Conservation (phyloP, 306 rosid species). For the Cucurbita pepo region DNA sequence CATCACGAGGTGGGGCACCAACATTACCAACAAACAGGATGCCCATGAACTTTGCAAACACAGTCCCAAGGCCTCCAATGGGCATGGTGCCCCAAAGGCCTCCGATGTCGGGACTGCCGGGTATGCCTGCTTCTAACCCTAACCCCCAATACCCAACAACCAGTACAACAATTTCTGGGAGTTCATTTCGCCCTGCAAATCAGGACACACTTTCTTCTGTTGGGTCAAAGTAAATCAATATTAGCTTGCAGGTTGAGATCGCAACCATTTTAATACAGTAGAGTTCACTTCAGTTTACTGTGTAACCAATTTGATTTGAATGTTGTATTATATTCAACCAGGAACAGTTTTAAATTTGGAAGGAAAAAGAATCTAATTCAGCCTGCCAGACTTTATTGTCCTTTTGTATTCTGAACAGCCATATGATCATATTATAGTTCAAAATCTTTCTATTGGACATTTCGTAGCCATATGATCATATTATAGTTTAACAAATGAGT, state of each 20-base stretch:
- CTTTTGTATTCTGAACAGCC: neutral
- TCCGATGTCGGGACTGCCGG: conserved; percentile 34
- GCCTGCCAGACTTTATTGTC: neutral
- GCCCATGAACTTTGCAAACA: conserved; percentile 36
- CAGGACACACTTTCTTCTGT: conserved; percentile 44
- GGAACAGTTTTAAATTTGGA: neutral
- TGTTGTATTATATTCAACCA: conserved; percentile 2
- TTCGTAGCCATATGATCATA: neutral
- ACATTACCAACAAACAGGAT: conserved; percentile 37
- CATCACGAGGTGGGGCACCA: conserved; percentile 47
- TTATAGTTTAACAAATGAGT: neutral
- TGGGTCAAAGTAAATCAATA: conserved; percentile 29
- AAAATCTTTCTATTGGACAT: neutral
- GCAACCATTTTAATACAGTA: conserved; percentile 11
- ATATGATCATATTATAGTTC: neutral
- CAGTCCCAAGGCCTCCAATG: conserved; percentile 46
- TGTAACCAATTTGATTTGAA: neutral
- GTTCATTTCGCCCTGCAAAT: conserved; percentile 39
- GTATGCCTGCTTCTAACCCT: conserved; percentile 21
- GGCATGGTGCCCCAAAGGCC: conserved; percentile 49
- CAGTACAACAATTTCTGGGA: conserved; percentile 32
- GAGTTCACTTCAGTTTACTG: neutral
- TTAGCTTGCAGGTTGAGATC: conserved; percentile 6
- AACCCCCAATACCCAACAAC: conserved; percentile 25
- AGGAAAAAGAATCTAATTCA: neutral